Evolutionary conservation across 805 yeast genomes (phyloP), one percentile per base, ranked within the genome.

Genomic region (Candida cerambycidarum): DNA sequence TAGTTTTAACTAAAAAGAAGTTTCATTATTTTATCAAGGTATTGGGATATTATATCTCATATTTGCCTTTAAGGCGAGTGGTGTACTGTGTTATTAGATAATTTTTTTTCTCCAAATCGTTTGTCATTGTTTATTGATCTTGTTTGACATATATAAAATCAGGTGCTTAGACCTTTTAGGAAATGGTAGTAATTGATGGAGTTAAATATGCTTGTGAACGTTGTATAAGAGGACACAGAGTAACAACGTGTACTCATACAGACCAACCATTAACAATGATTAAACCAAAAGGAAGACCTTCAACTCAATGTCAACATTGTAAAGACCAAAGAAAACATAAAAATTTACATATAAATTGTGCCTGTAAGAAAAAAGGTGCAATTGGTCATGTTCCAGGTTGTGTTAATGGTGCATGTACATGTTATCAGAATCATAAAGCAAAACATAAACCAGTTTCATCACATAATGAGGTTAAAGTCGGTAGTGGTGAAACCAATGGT

Each of bases 211-310:
- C 99, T 45, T 92, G 99, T 62, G 96, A 89, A 54, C 71, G 97
- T 46, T 92, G 99, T 64, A 90, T 93, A 38, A 76, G 99, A 47
- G 99, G 99, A 33, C 99, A 93, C 59, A 73, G 99, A 41, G 99
- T 92, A 35, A 86, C 97, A 1, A 81, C 95, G 2, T 93, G 99
- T 64, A 82, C 84, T 34, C 99, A 93, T 61, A 80, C 90, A 0
- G 96, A 93, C 52, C 88, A 87, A 57, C 95, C 95, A 4, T 69
- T 93, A 52, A 83, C 86, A 59, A 85, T 85, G 86, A 92, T 93
- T 61, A 93, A 93, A 59, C 97, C 96, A 13, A 93, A 93, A 59
- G 99, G 99, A 3, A 73, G 99, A 43, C 99, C 99, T 1, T 82
- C 96, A 0, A 83, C 96, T 1, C 96, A 89, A 57, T 92, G 98